phyloP scores from a whole-genome alignment of 306 rosid genomes.

The Quillaja saponaria region DNA sequence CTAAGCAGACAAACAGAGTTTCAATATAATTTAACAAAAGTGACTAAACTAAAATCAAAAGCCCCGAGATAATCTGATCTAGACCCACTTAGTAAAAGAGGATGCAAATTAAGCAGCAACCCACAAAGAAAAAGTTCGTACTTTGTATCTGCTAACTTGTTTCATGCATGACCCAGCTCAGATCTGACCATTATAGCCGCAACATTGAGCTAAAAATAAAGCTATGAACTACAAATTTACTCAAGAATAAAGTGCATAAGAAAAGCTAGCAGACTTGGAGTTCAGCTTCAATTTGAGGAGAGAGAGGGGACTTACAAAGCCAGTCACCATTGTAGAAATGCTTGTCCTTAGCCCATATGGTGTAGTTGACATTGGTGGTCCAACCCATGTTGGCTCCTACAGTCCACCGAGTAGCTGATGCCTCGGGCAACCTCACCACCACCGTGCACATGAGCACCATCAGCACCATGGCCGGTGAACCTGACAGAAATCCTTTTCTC shows the following conservation, averaged over 20 bases:
- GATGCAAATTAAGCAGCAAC: conserved; percentile 7
- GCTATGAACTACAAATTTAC: too few species aligned
- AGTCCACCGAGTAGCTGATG: conserved; percentile 51
- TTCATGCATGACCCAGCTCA: conserved; percentile 27
- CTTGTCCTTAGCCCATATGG: conserved; percentile 63
- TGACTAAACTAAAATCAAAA: background rate
- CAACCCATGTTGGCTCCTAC: conserved; percentile 77
- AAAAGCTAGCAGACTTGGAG: background rate
- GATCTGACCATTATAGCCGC: conserved; percentile 38
- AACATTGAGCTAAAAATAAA: too few species aligned
- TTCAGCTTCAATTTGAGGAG: background rate
- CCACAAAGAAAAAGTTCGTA: conserved; percentile 9
- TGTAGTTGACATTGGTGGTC: conserved; percentile 71
- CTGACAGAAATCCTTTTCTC: conserved; percentile 27
- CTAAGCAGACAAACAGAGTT: background rate
- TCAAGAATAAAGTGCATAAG: too few species aligned
- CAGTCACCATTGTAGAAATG: conserved; percentile 92
- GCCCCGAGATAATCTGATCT: conserved; percentile 16
- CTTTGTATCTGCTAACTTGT: conserved; percentile 24
- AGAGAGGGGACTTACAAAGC: conserved; percentile 65
- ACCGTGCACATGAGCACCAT: conserved; percentile 32
- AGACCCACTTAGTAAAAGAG: conserved; percentile 14
- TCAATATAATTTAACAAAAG: background rate
- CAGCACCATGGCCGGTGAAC: conserved; percentile 35
- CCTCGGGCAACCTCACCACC: conserved; percentile 53